Percentiles rank a stretch among this genome's conserved stretches.
Evolutionary conservation across 306 rosid species (phyloP).

Genomic region (Mimosa bimucronata): DNA sequence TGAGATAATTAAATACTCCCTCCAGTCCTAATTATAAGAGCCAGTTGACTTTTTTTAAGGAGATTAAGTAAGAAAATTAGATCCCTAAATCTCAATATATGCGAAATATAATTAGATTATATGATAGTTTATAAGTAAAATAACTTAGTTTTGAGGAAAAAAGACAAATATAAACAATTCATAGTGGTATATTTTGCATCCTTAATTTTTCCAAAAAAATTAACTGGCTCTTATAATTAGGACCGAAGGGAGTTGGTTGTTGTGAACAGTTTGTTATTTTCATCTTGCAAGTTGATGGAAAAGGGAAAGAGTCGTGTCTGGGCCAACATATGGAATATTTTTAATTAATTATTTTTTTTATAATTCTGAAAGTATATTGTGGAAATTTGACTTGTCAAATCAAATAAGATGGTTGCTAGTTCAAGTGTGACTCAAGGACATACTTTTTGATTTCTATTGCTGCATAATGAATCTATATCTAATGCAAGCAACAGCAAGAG

Average conservation of each 20-base stretch:
- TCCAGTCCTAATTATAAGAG: too few species aligned
- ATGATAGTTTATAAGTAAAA: too few species aligned
- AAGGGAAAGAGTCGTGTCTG: background rate
- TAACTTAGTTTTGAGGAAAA: too few species aligned
- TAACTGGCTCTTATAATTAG: too few species aligned
- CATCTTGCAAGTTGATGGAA: background rate
- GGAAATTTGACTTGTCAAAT: background rate
- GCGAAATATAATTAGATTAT: too few species aligned
- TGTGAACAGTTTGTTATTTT: background rate
- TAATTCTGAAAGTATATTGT: background rate
- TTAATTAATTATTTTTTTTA: background rate
- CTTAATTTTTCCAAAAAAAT: too few species aligned
- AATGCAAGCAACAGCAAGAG: conserved; percentile 12
- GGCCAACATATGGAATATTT: background rate
- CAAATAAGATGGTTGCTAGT: background rate
- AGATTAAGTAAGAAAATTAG: too few species aligned
- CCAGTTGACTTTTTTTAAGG: too few species aligned
- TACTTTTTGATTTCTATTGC: background rate
- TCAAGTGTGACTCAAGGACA: background rate
- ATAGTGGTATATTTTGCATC: too few species aligned
- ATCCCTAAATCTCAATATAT: too few species aligned
- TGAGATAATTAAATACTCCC: background rate
- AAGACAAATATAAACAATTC: too few species aligned
- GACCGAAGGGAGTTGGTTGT: too few species aligned
- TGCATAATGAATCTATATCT: background rate